Conservation (phyloP, 2,329 filamentous ascomycete species). For the Fusarium sp. region DNA sequence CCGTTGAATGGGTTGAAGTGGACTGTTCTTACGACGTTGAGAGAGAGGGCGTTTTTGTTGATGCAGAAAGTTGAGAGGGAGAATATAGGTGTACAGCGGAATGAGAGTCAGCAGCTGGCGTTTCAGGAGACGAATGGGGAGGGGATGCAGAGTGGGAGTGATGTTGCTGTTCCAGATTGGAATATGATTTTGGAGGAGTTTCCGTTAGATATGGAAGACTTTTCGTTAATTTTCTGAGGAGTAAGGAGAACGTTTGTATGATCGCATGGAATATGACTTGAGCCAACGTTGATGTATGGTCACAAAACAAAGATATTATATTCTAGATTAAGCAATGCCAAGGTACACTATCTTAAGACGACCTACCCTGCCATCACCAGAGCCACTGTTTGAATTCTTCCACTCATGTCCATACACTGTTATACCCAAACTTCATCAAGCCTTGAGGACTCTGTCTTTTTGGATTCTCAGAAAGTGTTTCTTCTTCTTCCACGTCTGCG, state of each 20-base stretch:
- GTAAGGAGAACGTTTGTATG: neutral
- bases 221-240: constrained; percentile 33
- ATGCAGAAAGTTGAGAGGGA: constrained; percentile 26
- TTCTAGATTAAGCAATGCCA: too few relatives aligned
- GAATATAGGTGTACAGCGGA: neutral
- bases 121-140: neutral
- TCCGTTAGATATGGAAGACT: constrained; percentile 42
- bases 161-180: constrained; percentile 45
- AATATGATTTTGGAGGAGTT: constrained; percentile 47
- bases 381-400: neutral
- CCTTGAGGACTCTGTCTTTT: fast-evolving
- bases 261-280: neutral
- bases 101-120: neutral
- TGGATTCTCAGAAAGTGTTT: neutral
- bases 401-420: fast-evolving
- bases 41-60: constrained; percentile 46
- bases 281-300: neutral
- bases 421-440: fast-evolving
- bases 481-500: neutral
- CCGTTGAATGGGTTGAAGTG: constrained; percentile 45
- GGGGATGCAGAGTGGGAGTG: neutral
- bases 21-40: constrained; percentile 47
- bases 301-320: too few relatives aligned
- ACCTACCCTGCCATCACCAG: too few relatives aligned
- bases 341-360: fast-evolving